A percentile compares a stretch with the other conserved stretches of the same genome.
These are phyloP conservation scores for Tuber melanosporum DNA, from an alignment of 495 filamentous ascomycete species.

Conservation along the genomic window DNA sequence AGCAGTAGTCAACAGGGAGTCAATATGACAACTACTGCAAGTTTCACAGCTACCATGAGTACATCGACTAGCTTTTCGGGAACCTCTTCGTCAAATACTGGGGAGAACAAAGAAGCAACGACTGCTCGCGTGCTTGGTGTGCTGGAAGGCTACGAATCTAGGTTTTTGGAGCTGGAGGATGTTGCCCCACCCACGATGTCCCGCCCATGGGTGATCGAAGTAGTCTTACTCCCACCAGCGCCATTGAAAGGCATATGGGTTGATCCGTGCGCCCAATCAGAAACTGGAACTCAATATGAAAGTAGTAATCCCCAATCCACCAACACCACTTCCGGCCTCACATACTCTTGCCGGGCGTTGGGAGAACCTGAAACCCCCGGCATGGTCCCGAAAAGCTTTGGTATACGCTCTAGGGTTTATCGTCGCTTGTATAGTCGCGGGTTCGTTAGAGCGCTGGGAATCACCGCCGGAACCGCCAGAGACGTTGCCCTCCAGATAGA, in stretches of 20 bases:
- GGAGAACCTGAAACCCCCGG: neutral
- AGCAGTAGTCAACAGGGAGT: slow-evolving; percentile 9
- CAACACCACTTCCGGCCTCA: slow-evolving; percentile 18
- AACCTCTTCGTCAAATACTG: neutral
- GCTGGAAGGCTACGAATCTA: slow-evolving; percentile 17
- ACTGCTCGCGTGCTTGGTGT: slow-evolving; percentile 12
- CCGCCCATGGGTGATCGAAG: slow-evolving; percentile 29
- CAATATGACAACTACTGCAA: slow-evolving; percentile 9
- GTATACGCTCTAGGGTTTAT: slow-evolving; percentile 39
- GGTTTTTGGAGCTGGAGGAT: slow-evolving; percentile 22
- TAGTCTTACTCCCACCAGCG: slow-evolving; percentile 32
- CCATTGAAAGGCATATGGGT: slow-evolving; percentile 30
- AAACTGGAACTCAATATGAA: slow-evolving; percentile 27
- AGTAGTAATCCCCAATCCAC: slow-evolving; percentile 36
- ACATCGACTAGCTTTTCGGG: slow-evolving; percentile 18
- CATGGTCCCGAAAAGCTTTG: slow-evolving; percentile 24
- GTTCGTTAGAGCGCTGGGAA: slow-evolving; percentile 54
- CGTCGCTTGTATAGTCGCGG: slow-evolving; percentile 60
- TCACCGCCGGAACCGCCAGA: slow-evolving; percentile 54
- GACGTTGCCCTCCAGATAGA: slow-evolving; percentile 56
- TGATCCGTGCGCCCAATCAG: slow-evolving; percentile 2
- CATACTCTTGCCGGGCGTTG: slow-evolving; percentile 2
- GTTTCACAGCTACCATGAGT: slow-evolving; percentile 27
- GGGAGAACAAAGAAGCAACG: neutral
- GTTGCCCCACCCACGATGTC: slow-evolving; percentile 12